Percentiles rank a stretch among this genome's conserved stretches.
These are phyloP conservation scores for Spathaspora boniae DNA, from an alignment of 805 yeast species.

Conservation along the genomic window DNA sequence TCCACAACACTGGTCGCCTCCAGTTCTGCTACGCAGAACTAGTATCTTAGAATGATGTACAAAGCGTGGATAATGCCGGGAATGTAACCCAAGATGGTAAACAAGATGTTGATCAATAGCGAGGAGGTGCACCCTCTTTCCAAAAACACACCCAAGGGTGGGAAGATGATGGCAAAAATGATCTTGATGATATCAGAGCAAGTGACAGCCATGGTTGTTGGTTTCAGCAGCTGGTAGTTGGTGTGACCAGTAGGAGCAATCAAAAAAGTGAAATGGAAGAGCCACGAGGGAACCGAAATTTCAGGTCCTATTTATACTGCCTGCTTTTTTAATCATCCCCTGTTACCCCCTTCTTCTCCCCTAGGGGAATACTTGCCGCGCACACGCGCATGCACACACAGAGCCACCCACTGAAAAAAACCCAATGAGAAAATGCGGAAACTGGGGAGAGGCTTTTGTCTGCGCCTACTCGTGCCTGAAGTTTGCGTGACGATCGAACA, in stretches of 20 bases:
- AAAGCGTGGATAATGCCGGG: slow-evolving; percentile 73
- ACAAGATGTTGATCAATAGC: slow-evolving; percentile 52
- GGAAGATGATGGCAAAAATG: slow-evolving; percentile 49
- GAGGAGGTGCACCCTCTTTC: slow-evolving; percentile 52
- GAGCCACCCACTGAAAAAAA: too few species aligned
- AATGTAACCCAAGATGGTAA: slow-evolving; percentile 69
- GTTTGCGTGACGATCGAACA: too few species aligned
- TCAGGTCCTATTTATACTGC: too few species aligned
- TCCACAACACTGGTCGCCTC: not conserved
- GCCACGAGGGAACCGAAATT: slow-evolving; percentile 1
- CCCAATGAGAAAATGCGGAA: too few species aligned
- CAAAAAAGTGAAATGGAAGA: not conserved
- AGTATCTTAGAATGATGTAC: slow-evolving; percentile 45
- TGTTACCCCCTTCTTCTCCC: too few species aligned
- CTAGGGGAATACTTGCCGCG: too few species aligned
- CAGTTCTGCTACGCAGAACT: slow-evolving; percentile 3
- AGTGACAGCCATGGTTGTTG: slow-evolving; percentile 47
- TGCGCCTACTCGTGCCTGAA: too few species aligned
- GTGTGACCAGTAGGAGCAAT: too few species aligned
- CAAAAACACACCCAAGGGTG: slow-evolving; percentile 61
- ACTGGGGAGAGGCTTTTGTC: too few species aligned
- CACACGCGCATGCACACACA: too few species aligned
- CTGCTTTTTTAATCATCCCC: too few species aligned
- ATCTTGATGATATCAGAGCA: slow-evolving; percentile 52
- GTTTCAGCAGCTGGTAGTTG: too few species aligned